Evolutionary conservation across 2,329 filamentous ascomycete species (phyloP), one percentile per base, ranked within the genome.

Genomic region (Phaeomoniella chlamydospora): DNA sequence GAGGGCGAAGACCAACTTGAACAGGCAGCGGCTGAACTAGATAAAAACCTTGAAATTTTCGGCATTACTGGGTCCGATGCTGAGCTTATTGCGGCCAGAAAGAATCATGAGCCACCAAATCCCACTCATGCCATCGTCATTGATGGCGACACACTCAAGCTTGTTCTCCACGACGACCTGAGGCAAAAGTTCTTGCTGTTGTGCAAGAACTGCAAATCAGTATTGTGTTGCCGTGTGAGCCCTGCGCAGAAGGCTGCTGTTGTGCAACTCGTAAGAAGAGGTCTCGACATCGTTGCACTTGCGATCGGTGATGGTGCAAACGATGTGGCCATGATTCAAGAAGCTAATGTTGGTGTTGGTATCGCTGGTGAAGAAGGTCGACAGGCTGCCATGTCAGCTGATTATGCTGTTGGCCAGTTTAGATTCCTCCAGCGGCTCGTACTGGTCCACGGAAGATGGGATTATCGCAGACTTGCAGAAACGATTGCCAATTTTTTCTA

Each of bases 401-500:
- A 94, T 55, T 94, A 93, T 53, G 86, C 86, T 35, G 92, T 94
- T 53, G 87, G 84, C 1, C 87, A 94, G 57, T 94, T 94, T 65
- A 74, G 85, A 29, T 94, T 83, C 62, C 66, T 94, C 35, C 79
- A 86, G 48, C 70, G 87, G 37, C 67, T 94, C 41, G 72, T 94
- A 18, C 71, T 94, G 14, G 86, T 94, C 3, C 87, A 94, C 53
- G 87, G 87, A 39, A 75, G 87, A 39, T 94, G 87, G 84, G 94
- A 86, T n/a, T 98, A 98, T 62, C 75, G 88, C 36, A 77, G 90
- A 48, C 65, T 98, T 55, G 85, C 80, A 18, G 90, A 98, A 64
- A 83, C 80, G 33, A 94, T 92, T 50, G 85, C 86, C 56, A 98
- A 98, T 58, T 98, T 98, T 70, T 98, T 98, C 68, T 98, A 96